A percentile compares a stretch with the other conserved stretches of the same genome.
phyloP scores from a whole-genome alignment of 2,329 filamentous ascomycete species.

The Trichophyton equinum region DNA sequence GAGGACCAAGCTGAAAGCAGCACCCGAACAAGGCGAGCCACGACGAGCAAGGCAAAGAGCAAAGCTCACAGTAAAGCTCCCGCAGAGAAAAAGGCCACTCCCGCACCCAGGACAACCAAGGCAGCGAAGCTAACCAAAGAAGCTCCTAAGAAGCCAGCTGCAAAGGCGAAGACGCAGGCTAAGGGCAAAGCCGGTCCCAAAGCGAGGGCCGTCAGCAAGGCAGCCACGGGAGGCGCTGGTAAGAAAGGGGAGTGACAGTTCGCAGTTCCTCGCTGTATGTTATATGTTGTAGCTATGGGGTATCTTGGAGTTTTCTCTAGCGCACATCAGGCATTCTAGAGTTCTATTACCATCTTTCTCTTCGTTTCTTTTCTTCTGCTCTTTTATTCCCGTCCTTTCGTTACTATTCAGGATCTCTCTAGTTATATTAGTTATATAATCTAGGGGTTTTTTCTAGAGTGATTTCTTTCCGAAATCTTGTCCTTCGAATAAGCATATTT shows the following conservation, averaged over 20 bases:
- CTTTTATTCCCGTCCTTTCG: no score
- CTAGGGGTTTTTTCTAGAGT: no score
- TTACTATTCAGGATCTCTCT: no score
- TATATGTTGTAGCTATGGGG: not conserved
- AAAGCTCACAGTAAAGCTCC: not conserved
- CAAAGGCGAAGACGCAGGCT: not conserved
- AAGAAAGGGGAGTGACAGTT: not conserved
- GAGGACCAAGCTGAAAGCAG: not conserved
- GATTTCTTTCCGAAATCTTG: no score
- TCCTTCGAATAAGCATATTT: no score
- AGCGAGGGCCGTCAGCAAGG: not conserved
- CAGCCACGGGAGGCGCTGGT: not conserved
- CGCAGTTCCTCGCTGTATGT: not conserved
- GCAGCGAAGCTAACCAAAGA: not conserved
- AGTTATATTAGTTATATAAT: no score
- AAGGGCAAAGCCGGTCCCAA: not conserved
- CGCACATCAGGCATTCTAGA: not conserved
- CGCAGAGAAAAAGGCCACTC: not conserved
- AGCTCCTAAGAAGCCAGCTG: not conserved
- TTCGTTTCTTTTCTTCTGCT: not conserved
- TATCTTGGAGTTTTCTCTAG: not conserved
- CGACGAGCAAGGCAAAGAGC: not conserved
- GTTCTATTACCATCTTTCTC: not conserved
- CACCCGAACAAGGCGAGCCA: not conserved
- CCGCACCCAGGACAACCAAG: not conserved